phyloP scores from a whole-genome alignment of 495 filamentous ascomycete genomes.

The Xanthoparmelia taractica region DNA sequence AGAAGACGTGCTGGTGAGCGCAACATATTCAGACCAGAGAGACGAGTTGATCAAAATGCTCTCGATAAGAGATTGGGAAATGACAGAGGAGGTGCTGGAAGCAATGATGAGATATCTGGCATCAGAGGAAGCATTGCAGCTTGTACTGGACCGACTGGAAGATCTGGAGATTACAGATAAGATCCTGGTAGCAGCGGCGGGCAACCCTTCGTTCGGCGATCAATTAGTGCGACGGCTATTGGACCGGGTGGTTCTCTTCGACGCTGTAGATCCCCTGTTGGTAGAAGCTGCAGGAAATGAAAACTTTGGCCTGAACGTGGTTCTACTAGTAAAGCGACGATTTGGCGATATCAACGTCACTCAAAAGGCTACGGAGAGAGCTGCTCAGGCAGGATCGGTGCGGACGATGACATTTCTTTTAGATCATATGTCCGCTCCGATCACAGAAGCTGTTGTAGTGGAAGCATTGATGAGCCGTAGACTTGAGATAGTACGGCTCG shows the following conservation, averaged over 20 bases:
- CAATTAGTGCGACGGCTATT: not conserved
- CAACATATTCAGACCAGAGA: not conserved
- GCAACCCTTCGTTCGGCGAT: not conserved
- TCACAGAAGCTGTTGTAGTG: not conserved
- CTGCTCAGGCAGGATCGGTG: not conserved
- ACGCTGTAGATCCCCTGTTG: not conserved
- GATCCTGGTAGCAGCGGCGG: not conserved
- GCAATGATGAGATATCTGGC: not conserved
- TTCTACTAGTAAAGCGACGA: not conserved
- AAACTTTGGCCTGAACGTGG: not conserved
- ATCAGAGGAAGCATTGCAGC: not conserved
- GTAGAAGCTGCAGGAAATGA: conserved; percentile 1
- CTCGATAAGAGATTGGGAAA: not conserved
- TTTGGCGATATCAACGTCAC: not conserved
- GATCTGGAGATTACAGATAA: not conserved
- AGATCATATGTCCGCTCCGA: not conserved
- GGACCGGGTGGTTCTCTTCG: not conserved
- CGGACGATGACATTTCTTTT: not conserved
- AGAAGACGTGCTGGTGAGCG: not conserved
- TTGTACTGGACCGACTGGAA: not conserved
- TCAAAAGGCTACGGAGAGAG: not conserved
- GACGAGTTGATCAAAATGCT: not conserved
- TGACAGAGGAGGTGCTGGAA: conserved; percentile 1
- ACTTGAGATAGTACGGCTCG: not conserved
- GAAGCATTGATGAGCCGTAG: not conserved